Percentiles rank a stretch among this genome's conserved stretches.
Evolutionary conservation across 768 basidiomycete genomes (phyloP).

Genomic region (Suillus paluster): DNA sequence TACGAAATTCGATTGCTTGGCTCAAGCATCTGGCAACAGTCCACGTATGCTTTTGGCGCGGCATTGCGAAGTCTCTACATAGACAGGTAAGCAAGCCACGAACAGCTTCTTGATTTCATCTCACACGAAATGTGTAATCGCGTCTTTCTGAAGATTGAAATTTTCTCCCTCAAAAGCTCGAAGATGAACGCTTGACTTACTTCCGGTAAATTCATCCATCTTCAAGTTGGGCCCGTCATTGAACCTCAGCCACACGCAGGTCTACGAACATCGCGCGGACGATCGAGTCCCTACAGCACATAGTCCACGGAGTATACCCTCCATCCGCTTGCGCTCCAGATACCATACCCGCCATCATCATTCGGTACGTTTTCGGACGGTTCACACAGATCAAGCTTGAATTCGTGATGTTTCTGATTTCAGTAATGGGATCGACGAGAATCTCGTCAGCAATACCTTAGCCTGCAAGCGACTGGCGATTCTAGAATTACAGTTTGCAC

Average conservation of each 20-base stretch:
- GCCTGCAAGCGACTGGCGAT: conserved; percentile 69
- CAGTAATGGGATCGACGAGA: conserved; percentile 74
- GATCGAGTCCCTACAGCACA: conserved; percentile 73
- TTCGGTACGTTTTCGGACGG: conserved; percentile 48
- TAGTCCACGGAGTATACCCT: conserved; percentile 77
- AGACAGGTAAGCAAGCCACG: conserved; percentile 49
- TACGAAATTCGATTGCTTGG: conserved; percentile 8
- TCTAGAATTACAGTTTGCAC: conserved; percentile 64
- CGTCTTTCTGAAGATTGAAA: conserved; percentile 49
- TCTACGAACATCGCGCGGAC: conserved; percentile 82
- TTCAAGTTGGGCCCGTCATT: not conserved
- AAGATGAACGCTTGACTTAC: conserved; percentile 52
- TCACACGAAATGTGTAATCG: too few species aligned
- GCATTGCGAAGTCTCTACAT: conserved; percentile 68
- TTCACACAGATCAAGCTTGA: not conserved
- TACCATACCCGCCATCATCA: conserved; percentile 53
- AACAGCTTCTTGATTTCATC: not conserved
- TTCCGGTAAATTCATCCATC: conserved; percentile 51
- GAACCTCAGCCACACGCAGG: conserved; percentile 33
- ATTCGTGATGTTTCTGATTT: not conserved
- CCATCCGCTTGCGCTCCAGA: conserved; percentile 47
- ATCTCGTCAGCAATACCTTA: conserved; percentile 69
- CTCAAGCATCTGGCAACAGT: conserved; percentile 40
- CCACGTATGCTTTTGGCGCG: conserved; percentile 65
- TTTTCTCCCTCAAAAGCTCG: conserved; percentile 62